A percentile compares a stretch with the other conserved stretches of the same genome.
phyloP scores from a whole-genome alignment of 805 yeast species.

The Wickerhamiella alocasiicola region DNA sequence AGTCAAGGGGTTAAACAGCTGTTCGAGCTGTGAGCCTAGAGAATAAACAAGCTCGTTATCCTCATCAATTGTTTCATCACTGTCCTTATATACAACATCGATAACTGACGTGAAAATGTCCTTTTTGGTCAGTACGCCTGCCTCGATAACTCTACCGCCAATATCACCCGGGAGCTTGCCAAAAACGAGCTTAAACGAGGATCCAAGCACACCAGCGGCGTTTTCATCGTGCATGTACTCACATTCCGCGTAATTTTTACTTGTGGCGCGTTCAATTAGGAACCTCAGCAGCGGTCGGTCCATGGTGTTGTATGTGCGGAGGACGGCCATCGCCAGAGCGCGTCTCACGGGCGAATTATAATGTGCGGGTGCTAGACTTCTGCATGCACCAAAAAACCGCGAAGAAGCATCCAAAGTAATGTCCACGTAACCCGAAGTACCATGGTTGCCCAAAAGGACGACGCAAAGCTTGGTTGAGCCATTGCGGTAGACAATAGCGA shows the following conservation, averaged over 20 bases:
- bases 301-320: conserved; percentile 54
- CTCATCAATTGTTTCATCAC: conserved; percentile 39
- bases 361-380: conserved; percentile 43
- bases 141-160: conserved; percentile 42
- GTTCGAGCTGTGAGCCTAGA: conserved; percentile 78
- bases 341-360: conserved; percentile 49
- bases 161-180: conserved; percentile 42
- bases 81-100: conserved; percentile 62
- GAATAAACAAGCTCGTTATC: conserved; percentile 67
- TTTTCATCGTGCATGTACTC: conserved; percentile 54
- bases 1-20: conserved; percentile 73
- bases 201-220: conserved; percentile 69
- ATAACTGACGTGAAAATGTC: conserved; percentile 41
- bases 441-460: conserved; percentile 35
- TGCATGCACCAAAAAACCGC: conserved; percentile 66
- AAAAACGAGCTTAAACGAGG: conserved; percentile 44
- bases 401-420: conserved; percentile 49
- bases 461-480: conserved; percentile 22
- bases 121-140: conserved; percentile 46
- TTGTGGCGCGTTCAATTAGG: conserved; percentile 10
- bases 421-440: conserved; percentile 46
- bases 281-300: conserved; percentile 24
- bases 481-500: conserved; percentile 27
- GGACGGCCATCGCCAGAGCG: conserved; percentile 61
- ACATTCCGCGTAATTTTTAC: conserved; percentile 2